Evolutionary conservation across 257 asterid genomes (phyloP), one percentile per base, ranked within the genome.

Genomic region (Fraxinus quadrangulata): DNA sequence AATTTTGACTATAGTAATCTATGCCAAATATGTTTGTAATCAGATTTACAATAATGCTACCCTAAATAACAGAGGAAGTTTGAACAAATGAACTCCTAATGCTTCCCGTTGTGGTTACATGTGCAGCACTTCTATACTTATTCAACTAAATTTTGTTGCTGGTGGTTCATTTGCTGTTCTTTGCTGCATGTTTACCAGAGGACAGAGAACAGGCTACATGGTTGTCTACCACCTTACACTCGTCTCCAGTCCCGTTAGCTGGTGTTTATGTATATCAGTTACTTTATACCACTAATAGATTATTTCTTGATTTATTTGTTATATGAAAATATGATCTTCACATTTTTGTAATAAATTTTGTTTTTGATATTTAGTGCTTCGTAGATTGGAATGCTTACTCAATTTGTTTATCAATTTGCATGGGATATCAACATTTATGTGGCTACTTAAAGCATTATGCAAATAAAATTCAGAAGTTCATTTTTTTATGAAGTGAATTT

Each of bases 221-320:
- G 23, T 81, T 75, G 78, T 49, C 77, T 78, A 71, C 70, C 78
- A 37, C 66, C 77, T 77, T 71, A 70, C 72, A 37, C 9, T 37
- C 42, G 5, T 42, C 51, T 12, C 17, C 51, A 42, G 51, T 12
- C 13, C 51, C 13, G 51, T 42, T 42, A 11, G 13, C 17, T 42
- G 51, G 71, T 37, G 81, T 72, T 33, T 26, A 51, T 84, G 90
- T 83, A 83, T 75, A 75, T 85, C 71, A 78, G 77, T 77, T 75
- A 80, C 77, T 33, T 71, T 36, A 63, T 33, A 63, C 36, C n/a
- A 12, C 33, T 26, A 24, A 26, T 63, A 63, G 69, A 63, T 26
- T 23, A 63, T 63, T 63, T 63, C 69, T 63, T 63, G 69, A 63
- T 63, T 63, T 63, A 63, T 63, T 63, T 63, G 34, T 13, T 13